Evolutionary conservation across 257 asterid genomes (phyloP), one percentile per base, ranked within the genome.

Genomic region (Rehmannia glutinosa): DNA sequence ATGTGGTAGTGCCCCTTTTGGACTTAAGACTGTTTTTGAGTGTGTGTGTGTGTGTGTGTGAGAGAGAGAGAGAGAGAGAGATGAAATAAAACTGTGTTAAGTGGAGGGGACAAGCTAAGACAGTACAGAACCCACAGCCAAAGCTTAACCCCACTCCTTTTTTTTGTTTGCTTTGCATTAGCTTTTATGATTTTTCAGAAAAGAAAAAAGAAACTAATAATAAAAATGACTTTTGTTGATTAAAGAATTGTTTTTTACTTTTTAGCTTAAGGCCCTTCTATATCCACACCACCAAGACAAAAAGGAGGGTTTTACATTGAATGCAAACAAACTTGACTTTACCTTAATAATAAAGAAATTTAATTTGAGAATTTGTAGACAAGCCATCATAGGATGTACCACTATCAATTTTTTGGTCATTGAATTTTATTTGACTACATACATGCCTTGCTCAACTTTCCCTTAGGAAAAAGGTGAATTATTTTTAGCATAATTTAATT

Each of bases 81-180:
- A 0, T 12, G 8, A n/a, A 53, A 53, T 1, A 36, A 50, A 68
- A 71, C 79, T 80, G 95, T 81, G 85, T 74, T 74, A 84, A 88
- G 92, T 84, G 96, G 97, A 84, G 96, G 96, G 94, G 97, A 87
- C 96, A 87, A 85, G 90, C 77, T 82, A 77, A 83, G 97, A 87
- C 96, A 83, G 84, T 86, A 90, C 95, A 92, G 90, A 87, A 86
- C 90, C 95, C 97, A 78, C 93, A 77, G 75, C 72, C 81, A 81
- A 68, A 75, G 74, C 73, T 72, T 68, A 70, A 74, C 81, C 86
- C 81, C 82, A 66, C 71, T 55, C 75, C 70, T 70, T 51, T 70
- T n/a, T 71, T 68, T 73, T 68, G 57, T 76, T 79, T 80, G 66
- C 80, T 78, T 78, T 82, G 81, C 83, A 69, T 82, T 66, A 47